Conservation (phyloP, 495 filamentous ascomycete species). For the Jackrogersella multiformis region DNA sequence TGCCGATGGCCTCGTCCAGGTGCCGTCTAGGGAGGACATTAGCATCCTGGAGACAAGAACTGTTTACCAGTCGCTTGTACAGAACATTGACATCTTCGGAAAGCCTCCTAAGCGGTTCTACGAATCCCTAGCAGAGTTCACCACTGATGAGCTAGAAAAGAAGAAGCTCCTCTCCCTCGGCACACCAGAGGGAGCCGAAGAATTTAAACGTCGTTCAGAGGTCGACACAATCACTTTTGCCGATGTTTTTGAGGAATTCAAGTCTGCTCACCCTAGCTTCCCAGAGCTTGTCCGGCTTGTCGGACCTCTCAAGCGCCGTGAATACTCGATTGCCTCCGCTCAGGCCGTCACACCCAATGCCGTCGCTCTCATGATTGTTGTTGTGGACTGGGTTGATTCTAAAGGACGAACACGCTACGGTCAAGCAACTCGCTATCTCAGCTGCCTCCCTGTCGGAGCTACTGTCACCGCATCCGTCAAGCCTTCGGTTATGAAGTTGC, state of each 20-base stretch:
- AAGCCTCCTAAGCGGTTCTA: constrained; percentile 98
- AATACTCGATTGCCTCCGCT: constrained; percentile 97
- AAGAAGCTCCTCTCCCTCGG: constrained; percentile 78
- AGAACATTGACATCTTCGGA: constrained; percentile 97
- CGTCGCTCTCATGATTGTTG: constrained; percentile 95
- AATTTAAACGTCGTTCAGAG: constrained; percentile 94
- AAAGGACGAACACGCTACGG: constrained; percentile 90
- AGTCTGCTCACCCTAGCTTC: constrained; percentile 88
- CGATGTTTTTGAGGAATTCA: constrained; percentile 87
- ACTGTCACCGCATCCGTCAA: constrained; percentile 91
- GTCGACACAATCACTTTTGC: constrained; percentile 94
- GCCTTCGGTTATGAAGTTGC: constrained; percentile 96
- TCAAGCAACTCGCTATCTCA: constrained; percentile 89
- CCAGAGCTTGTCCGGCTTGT: constrained; percentile 91
- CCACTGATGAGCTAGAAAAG: constrained; percentile 82
- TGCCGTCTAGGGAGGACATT: constrained; percentile 85
- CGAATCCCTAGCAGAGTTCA: constrained; percentile 88
- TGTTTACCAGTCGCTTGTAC: constrained; percentile 88
- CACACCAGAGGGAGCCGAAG: constrained; percentile 83
- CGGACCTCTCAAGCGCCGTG: constrained; percentile 89
- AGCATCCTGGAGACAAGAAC: constrained; percentile 85
- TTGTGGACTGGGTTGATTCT: constrained; percentile 92
- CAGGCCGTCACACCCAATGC: constrained; percentile 88
- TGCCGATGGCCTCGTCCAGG: constrained; percentile 83
- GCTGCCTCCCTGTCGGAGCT: constrained; percentile 73